These are phyloP conservation scores for Penicillium corylophilum DNA, from an alignment of 2,329 filamentous ascomycete genomes.

Conservation along the genomic window DNA sequence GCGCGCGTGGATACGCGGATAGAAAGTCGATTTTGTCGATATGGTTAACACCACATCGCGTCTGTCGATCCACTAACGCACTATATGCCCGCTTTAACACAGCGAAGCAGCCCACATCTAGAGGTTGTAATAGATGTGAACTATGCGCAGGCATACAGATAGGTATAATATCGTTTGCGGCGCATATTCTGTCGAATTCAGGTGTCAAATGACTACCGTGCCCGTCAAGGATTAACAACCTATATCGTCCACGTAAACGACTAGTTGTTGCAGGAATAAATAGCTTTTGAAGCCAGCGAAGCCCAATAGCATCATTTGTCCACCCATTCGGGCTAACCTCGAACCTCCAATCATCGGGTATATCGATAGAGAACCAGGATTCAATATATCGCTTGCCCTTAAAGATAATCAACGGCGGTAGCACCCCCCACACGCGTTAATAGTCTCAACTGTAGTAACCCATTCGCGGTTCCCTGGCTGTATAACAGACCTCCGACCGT, in stretches of 20 bases:
- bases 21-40: too few relatives aligned
- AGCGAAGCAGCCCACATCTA: slow-evolving; percentile 7
- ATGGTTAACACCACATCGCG: neutral
- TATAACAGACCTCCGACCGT: too few relatives aligned
- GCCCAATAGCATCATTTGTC: slow-evolving; percentile 34
- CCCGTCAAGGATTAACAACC: slow-evolving; percentile 40
- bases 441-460: neutral
- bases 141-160: slow-evolving; percentile 37
- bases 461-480: slow-evolving; percentile 7
- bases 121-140: slow-evolving; percentile 3
- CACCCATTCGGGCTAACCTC: slow-evolving; percentile 22
- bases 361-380: slow-evolving; percentile 4
- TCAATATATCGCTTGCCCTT: neutral
- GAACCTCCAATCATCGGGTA: slow-evolving; percentile 1
- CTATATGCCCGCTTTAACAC: slow-evolving; percentile 2
- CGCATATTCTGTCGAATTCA: slow-evolving; percentile 37
- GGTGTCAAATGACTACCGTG: slow-evolving; percentile 34
- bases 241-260: slow-evolving; percentile 25
- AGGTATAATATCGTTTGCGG: slow-evolving; percentile 38
- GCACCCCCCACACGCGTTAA: neutral
- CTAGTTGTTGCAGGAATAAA: slow-evolving; percentile 33
- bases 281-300: slow-evolving; percentile 35
- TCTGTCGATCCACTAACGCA: neutral
- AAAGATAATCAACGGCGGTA: neutral
- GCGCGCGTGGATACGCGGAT: neutral